A percentile compares a stretch with the other conserved stretches of the same genome.
phyloP scores from a whole-genome alignment of 2,329 filamentous ascomycete genomes.

The Sporothrix pseudoabietina region DNA sequence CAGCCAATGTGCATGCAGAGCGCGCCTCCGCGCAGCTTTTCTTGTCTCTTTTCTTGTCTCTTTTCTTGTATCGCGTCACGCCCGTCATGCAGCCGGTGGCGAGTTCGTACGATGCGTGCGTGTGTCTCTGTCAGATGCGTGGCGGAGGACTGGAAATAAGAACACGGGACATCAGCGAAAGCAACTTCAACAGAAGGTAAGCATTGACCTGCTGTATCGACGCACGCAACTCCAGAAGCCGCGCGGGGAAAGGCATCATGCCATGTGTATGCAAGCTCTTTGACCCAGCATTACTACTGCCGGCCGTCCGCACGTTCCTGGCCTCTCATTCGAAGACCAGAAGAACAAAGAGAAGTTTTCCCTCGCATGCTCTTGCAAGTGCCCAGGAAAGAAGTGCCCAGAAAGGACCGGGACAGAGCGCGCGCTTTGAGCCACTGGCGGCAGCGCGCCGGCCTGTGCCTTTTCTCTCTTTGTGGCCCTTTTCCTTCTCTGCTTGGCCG shows the following conservation, averaged over 20 bases:
- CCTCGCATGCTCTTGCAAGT: background rate
- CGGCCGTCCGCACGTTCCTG: background rate
- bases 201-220: constrained; percentile 17
- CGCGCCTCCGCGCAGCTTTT: background rate
- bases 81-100: background rate
- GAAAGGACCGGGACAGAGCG: constrained; percentile 19
- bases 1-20: constrained; percentile 13
- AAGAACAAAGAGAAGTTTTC: background rate
- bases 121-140: too few relatives aligned
- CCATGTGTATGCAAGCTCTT: constrained; percentile 26
- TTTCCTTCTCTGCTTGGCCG: constrained; percentile 1
- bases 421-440: constrained; percentile 28
- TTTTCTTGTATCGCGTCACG: constrained; percentile 4
- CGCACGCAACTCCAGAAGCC: background rate
- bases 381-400: too few relatives aligned
- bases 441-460: constrained; percentile 11
- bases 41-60: background rate
- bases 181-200: background rate
- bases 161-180: too few relatives aligned
- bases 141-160: too few relatives aligned
- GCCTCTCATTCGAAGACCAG: constrained; percentile 12
- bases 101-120: constrained; percentile 5
- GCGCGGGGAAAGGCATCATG: background rate
- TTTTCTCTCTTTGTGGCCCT: too few relatives aligned
- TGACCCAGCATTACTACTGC: constrained; percentile 20